These are phyloP conservation scores for Porpolomopsis calyptriformis DNA, from an alignment of 768 basidiomycete species.

Conservation along the genomic window DNA sequence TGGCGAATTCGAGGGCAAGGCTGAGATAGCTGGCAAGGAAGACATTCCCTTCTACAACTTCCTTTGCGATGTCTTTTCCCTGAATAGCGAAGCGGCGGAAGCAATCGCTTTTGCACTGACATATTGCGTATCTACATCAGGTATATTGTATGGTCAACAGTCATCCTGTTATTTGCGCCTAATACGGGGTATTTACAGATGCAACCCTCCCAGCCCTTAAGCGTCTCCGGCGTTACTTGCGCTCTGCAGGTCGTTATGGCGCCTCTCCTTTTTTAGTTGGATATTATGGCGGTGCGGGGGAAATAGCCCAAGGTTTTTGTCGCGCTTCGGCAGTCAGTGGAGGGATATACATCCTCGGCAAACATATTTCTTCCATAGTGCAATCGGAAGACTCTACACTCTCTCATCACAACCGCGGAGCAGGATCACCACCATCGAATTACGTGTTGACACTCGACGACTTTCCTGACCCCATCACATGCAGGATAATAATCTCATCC, in stretches of 20 bases:
- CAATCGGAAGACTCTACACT: neutral
- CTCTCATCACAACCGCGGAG: neutral
- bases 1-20: conserved; percentile 57
- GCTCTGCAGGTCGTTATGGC: conserved; percentile 78
- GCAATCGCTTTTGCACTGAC: conserved; percentile 74
- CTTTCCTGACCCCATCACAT: conserved; percentile 47
- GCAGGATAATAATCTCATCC: conserved; percentile 46
- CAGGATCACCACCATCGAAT: conserved; percentile 2
- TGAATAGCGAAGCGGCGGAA: conserved; percentile 45
- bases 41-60: conserved; percentile 50
- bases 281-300: conserved; percentile 88
- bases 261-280: conserved; percentile 78
- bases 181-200: conserved; percentile 34
- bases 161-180: conserved; percentile 1
- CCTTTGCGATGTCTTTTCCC: conserved; percentile 50
- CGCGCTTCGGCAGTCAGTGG: conserved; percentile 79
- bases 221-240: conserved; percentile 66
- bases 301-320: conserved; percentile 85
- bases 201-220: conserved; percentile 50
- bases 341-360: conserved; percentile 62
- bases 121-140: conserved; percentile 47
- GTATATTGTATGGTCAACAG: conserved; percentile 27
- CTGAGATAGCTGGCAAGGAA: conserved; percentile 47
- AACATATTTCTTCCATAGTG: conserved; percentile 27
- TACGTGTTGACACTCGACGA: conserved; percentile 47